Evolutionary conservation across 768 basidiomycete species (phyloP).

Genomic region (Zangia roseola): DNA sequence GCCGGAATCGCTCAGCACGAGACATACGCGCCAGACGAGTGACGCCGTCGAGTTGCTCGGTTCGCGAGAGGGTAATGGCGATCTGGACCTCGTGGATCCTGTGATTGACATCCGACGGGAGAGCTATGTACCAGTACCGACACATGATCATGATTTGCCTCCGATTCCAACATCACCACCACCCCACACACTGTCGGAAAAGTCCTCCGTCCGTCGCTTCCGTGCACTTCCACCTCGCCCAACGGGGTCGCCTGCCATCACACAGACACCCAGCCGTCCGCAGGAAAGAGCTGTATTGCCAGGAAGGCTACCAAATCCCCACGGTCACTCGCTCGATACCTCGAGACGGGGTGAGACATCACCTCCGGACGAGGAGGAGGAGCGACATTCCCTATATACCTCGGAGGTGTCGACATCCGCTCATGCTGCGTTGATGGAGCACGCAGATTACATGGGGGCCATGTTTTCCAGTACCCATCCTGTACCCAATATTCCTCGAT

Average conservation of each 20-base stretch:
- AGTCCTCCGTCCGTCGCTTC: slow-evolving; percentile 15
- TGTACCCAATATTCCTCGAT: slow-evolving; percentile 3
- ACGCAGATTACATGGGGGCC: slow-evolving; percentile 25
- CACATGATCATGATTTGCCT: slow-evolving; percentile 16
- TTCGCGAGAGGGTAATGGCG: slow-evolving; percentile 9
- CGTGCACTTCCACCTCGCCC: slow-evolving; percentile 34
- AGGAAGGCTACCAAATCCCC: slow-evolving; percentile 2
- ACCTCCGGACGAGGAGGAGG: slow-evolving; percentile 16
- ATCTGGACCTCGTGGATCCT: slow-evolving; percentile 12
- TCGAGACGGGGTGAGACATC: not conserved
- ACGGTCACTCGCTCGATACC: not conserved
- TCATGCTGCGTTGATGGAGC: slow-evolving; percentile 30
- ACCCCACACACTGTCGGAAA: slow-evolving; percentile 8
- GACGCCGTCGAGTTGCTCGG: slow-evolving; percentile 31
- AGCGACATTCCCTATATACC: slow-evolving; percentile 13
- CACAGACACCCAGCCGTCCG: not conserved
- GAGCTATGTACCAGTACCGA: slow-evolving; percentile 17
- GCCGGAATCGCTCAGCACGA: slow-evolving; percentile 6
- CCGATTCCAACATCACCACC: slow-evolving; percentile 12
- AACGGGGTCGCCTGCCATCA: not conserved
- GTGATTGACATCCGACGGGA: slow-evolving; percentile 24
- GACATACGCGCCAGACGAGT: slow-evolving; percentile 25
- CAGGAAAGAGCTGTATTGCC: not conserved
- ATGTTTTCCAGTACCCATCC: slow-evolving; percentile 14
- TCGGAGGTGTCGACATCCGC: slow-evolving; percentile 27